Base-by-base conservation (phyloP, 495 filamentous ascomycete species). In the Aspergillus kassunensis region DNA sequence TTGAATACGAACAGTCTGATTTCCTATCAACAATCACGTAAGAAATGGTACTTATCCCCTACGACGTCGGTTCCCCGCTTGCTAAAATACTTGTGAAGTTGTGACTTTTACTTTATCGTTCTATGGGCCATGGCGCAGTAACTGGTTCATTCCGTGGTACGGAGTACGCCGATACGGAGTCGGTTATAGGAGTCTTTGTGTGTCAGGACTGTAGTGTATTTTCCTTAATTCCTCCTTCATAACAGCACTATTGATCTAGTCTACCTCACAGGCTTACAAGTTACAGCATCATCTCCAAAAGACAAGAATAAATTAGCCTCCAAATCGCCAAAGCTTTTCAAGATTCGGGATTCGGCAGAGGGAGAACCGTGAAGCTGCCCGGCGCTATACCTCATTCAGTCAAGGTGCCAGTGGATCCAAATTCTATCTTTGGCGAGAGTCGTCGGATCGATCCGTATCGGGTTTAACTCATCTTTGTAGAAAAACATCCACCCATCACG, bases 81-180 rank as follows among this genome's bases (percentile, higher is more conserved):
- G 13, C 2, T 12, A 35, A 46, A 46, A 46, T 46, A 46, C 12
- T 27, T 23, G 2, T 29, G 11, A 11, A 10, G 21, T 13, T 23
- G 24, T 4, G 4, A 27, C 10, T 42, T 46, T 35, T 33, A 33
- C 44, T 46, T 46, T 46, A 20, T 23, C 25, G 16, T 20, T 24
- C 29, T 30, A 33, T 16, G 30, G 44, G 30, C 24, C 35, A 46
- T 46, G 44, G 35, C 44, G 44, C 44, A 21, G 44, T 46, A 33
- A 34, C 44, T 34, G 11, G 19, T 20, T 23, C 18, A 24, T 1
- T 46, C 16, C 44, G 30, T 35, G 34, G 44, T 29, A 35, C 35
- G 24, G 23, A 7, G n/a, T n/a, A n/a, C n/a, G n/a, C n/a, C n/a
- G n/a, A n/a, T n/a, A n/a, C n/a, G n/a, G n/a, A n/a, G n/a, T n/a